phyloP scores from a whole-genome alignment of 164 flowering plant species.

The Euptelea pleiosperma region DNA sequence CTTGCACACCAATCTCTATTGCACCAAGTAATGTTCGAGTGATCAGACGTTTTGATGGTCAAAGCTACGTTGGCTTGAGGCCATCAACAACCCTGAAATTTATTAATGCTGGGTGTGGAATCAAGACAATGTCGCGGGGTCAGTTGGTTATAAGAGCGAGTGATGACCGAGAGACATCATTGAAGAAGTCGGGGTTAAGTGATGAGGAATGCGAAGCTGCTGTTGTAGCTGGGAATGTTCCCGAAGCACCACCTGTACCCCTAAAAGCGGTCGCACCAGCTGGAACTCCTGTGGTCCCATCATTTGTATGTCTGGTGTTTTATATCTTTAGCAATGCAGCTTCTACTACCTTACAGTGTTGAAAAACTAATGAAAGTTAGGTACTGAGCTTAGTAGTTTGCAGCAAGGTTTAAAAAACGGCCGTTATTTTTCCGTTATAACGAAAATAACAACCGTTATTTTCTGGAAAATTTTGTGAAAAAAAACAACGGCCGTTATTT shows the following conservation, averaged over 20 bases:
- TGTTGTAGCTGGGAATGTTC: constrained; percentile 72
- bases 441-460: too few relatives aligned
- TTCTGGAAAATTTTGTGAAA: too few relatives aligned
- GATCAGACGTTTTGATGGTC: constrained; percentile 15
- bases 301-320: constrained; percentile 36
- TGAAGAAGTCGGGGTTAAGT: constrained; percentile 35
- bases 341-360: not conserved
- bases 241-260: constrained; percentile 67
- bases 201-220: constrained; percentile 79
- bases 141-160: constrained; percentile 38
- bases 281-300: constrained; percentile 67
- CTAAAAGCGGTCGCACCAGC: constrained; percentile 56
- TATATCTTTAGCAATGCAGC: not conserved
- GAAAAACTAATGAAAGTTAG: too few relatives aligned
- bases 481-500: too few relatives aligned
- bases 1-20: constrained; percentile 24
- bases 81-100: constrained; percentile 7
- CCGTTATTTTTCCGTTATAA: too few relatives aligned
- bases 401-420: too few relatives aligned
- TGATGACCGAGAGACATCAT: constrained; percentile 22
- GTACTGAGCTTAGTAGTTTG: too few relatives aligned
- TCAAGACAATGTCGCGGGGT: constrained; percentile 10
- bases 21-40: constrained; percentile 22
- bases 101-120: not conserved
- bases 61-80: constrained; percentile 15